Evolutionary conservation across 2,329 filamentous ascomycete genomes (phyloP).

Genomic region (Fusarium clavum): DNA sequence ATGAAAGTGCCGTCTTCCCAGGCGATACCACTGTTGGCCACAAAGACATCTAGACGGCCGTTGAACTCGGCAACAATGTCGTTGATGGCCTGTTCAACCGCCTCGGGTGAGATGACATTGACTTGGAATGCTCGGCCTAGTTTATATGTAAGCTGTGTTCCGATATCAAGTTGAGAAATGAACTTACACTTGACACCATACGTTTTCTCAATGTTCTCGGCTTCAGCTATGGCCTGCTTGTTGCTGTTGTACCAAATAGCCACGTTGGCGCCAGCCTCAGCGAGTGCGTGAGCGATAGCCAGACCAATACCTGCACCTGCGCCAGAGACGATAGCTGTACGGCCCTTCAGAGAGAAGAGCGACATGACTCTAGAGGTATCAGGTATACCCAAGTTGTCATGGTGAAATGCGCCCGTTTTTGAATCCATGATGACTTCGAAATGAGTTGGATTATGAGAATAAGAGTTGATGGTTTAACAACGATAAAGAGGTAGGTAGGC

Average conservation of each 20-base stretch:
- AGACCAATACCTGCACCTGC: constrained; percentile 76
- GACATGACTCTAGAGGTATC: constrained; percentile 66
- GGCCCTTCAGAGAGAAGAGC: constrained; percentile 76
- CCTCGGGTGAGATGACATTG: constrained; percentile 66
- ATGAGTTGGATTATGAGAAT: neutral
- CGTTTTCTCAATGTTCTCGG: constrained; percentile 71
- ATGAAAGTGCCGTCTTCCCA: constrained; percentile 78
- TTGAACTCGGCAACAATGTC: constrained; percentile 74
- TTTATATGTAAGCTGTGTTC: constrained; percentile 10
- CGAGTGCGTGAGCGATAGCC: constrained; percentile 70
- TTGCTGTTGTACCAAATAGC: constrained; percentile 80
- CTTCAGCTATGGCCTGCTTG: constrained; percentile 70
- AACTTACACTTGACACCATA: constrained; percentile 76
- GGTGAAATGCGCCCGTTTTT: constrained; percentile 64
- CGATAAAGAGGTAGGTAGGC: neutral
- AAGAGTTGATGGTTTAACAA: neutral
- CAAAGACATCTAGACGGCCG: constrained; percentile 80
- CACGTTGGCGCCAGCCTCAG: constrained; percentile 78
- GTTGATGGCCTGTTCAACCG: constrained; percentile 63
- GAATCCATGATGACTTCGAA: constrained; percentile 54
- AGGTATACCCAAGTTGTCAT: constrained; percentile 65
- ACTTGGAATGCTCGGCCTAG: constrained; percentile 71
- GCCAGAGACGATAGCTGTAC: constrained; percentile 77
- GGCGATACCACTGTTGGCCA: constrained; percentile 81
- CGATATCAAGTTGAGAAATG: neutral